Percentiles rank a stretch among this genome's conserved stretches.
phyloP scores from a whole-genome alignment of 495 filamentous ascomycete genomes.

The Penicillium manginii region DNA sequence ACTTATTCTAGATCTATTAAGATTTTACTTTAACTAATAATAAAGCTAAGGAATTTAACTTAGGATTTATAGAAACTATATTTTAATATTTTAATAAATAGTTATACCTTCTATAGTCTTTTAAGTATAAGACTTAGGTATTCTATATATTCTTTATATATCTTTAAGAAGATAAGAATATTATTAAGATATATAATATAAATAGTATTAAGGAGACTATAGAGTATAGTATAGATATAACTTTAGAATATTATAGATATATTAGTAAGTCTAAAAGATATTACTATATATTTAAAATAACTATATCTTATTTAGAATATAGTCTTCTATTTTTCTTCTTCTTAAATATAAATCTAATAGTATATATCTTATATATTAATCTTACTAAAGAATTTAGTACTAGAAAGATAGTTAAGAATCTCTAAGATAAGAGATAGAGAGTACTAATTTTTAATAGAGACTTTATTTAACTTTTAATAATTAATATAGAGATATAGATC shows the following conservation, averaged over 20 bases:
- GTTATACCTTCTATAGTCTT: no score
- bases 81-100: no score
- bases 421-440: conserved; percentile 18
- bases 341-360: conserved; percentile 6
- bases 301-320: conserved; percentile 35
- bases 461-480: conserved; percentile 20
- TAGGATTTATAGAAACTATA: no score
- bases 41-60: no score
- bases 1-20: no score
- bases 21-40: no score
- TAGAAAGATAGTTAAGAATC: no score
- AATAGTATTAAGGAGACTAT: no score
- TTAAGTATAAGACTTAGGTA: no score
- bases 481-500: conserved; percentile 24
- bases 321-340: conserved; percentile 30
- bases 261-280: conserved; percentile 17
- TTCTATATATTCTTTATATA: no score
- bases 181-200: conserved; percentile 37
- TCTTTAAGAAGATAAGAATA: conserved; percentile 39
- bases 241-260: conserved; percentile 28
- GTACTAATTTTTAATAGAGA: conserved; percentile 24
- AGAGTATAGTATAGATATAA: no score
- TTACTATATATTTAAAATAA: conserved; percentile 30
- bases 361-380: conserved; percentile 24
- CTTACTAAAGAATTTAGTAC: no score